Percentiles rank a stretch among this genome's conserved stretches.
phyloP scores from a whole-genome alignment of 1,284 basidiomycete species.

The Schizophyllum commune region DNA sequence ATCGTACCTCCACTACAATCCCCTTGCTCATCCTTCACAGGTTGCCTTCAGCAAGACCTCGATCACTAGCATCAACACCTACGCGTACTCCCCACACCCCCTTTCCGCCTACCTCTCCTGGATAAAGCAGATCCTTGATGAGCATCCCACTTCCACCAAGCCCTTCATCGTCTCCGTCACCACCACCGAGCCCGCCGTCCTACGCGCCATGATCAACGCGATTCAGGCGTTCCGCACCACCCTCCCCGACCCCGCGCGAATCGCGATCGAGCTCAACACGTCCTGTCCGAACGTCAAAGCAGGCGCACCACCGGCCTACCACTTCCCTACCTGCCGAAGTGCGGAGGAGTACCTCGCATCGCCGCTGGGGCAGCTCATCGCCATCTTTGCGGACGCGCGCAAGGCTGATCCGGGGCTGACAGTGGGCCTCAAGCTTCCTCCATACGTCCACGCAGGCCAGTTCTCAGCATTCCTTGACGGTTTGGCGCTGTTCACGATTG shows the following conservation, averaged over 20 bases:
- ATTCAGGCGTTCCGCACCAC: slow-evolving; percentile 51
- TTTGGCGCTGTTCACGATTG: slow-evolving; percentile 24
- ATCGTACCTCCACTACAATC: not conserved
- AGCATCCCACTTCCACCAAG: slow-evolving; percentile 31
- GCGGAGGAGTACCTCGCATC: slow-evolving; percentile 18
- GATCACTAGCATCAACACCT: slow-evolving; percentile 63
- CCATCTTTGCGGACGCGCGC: slow-evolving; percentile 41
- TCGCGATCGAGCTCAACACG: slow-evolving; percentile 72
- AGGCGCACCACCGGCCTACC: slow-evolving; percentile 59
- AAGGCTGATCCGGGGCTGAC: slow-evolving; percentile 47
- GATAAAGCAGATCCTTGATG: slow-evolving; percentile 44
- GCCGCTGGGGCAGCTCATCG: slow-evolving; percentile 36
- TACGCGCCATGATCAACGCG: slow-evolving; percentile 44
- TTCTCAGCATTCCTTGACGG: slow-evolving; percentile 46
- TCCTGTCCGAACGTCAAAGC: slow-evolving; percentile 72
- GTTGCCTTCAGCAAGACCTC: slow-evolving; percentile 46
- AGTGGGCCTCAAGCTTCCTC: slow-evolving; percentile 73
- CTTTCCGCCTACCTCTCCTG: slow-evolving; percentile 55
- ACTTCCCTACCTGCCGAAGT: slow-evolving; percentile 23
- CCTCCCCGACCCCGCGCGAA: slow-evolving; percentile 22
- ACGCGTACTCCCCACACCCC: slow-evolving; percentile 73
- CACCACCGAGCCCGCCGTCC: slow-evolving; percentile 40
- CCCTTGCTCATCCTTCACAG: slow-evolving; percentile 24
- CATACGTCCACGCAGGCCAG: slow-evolving; percentile 61
- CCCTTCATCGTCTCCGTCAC: slow-evolving; percentile 75